phyloP scores from a whole-genome alignment of 768 basidiomycete genomes.

The Cyclocybe cylindracea region DNA sequence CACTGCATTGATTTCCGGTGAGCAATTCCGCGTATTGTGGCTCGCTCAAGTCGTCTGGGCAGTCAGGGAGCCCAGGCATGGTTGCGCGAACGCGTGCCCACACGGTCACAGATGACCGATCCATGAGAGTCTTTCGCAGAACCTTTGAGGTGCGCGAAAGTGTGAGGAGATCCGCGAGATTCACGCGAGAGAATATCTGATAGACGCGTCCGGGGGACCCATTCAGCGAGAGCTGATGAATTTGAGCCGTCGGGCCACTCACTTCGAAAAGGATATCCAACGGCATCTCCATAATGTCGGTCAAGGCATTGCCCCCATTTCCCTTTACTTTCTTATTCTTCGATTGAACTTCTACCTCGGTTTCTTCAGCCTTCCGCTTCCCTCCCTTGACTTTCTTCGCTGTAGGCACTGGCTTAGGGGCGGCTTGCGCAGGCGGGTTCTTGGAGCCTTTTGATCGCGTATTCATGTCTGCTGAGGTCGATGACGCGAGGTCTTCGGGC shows the following conservation, averaged over 20 bases:
- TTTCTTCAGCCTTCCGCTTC: no score
- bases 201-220: constrained; percentile 2
- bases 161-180: constrained; percentile 18
- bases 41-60: constrained; percentile 25
- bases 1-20: constrained; percentile 19
- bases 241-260: neutral
- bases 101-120: constrained; percentile 15
- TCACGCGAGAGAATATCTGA: constrained; percentile 20
- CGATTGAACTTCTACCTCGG: no score
- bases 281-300: constrained; percentile 22
- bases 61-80: constrained; percentile 19
- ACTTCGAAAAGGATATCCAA: constrained; percentile 32
- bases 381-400: no score
- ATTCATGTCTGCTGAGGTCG: no score
- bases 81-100: constrained; percentile 22
- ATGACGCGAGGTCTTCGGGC: no score
- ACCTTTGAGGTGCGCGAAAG: constrained; percentile 19
- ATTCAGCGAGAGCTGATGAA: neutral
- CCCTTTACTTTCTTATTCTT: no score
- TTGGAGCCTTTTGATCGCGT: no score
- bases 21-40: constrained; percentile 23
- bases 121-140: constrained; percentile 18
- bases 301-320: no score
- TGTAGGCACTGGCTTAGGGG: no score
- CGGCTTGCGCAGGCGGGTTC: no score